Evolutionary conservation across 192 early-diverging fungal genomes (phyloP).

Genomic region (Ramicandelaber brevisporus): DNA sequence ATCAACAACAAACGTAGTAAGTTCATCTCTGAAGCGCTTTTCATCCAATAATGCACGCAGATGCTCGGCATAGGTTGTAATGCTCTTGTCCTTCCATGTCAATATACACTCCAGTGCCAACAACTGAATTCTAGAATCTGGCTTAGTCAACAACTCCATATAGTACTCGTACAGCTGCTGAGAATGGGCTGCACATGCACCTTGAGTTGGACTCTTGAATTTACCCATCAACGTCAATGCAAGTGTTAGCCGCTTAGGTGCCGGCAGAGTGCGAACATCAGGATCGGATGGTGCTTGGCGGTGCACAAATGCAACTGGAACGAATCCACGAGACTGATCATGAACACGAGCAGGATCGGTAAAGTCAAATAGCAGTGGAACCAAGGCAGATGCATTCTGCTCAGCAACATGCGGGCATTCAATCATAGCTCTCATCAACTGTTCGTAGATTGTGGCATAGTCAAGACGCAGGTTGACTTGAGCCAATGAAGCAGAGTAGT

Average conservation of each 20-base stretch:
- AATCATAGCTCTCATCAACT: too few relatives aligned
- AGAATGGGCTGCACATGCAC: conserved; percentile 9
- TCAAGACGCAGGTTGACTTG: too few relatives aligned
- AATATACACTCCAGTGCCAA: conserved; percentile 61
- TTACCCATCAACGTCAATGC: conserved; percentile 40
- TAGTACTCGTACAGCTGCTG: conserved; percentile 14
- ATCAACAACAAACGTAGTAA: conserved; percentile 51
- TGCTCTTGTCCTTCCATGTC: conserved; percentile 43
- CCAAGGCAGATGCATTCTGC: too few relatives aligned
- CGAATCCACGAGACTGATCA: neutral
- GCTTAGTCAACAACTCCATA: conserved; percentile 48
- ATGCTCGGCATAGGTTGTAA: conserved; percentile 49
- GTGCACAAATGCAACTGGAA: neutral
- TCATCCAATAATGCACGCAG: conserved; percentile 59
- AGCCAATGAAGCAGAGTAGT: too few relatives aligned
- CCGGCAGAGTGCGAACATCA: neutral
- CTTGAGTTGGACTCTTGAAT: conserved; percentile 24
- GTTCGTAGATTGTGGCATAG: too few relatives aligned
- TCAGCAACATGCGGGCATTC: too few relatives aligned
- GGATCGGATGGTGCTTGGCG: neutral
- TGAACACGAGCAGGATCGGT: neutral
- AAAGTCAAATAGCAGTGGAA: too few relatives aligned
- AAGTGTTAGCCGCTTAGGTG: conserved; percentile 4
- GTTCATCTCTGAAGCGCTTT: conserved; percentile 70
- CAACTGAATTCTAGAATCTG: conserved; percentile 54